Evolutionary conservation across 2,329 filamentous ascomycete species (phyloP).

Genomic region (Apiospora pterosperma): DNA sequence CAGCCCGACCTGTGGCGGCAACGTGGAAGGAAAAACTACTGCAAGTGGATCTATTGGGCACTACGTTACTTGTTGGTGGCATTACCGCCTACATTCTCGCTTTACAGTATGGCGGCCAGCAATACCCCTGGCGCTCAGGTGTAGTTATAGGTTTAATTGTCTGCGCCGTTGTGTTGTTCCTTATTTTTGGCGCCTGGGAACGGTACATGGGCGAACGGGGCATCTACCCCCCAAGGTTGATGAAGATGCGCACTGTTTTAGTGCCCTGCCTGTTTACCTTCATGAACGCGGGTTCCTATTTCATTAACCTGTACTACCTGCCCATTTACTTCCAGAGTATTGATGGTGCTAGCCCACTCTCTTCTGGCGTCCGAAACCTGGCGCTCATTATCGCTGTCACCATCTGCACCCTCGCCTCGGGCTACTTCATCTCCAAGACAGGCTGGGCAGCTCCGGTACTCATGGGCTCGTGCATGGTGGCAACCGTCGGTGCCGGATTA

Average conservation of each 20-base stretch:
- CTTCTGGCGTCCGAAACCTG: slow-evolving; percentile 51
- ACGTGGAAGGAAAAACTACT: slow-evolving; percentile 3
- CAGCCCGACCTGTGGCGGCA: neutral
- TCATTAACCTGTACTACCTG: slow-evolving; percentile 52
- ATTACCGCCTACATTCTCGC: slow-evolving; percentile 27
- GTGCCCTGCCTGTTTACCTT: slow-evolving; percentile 36
- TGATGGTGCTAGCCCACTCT: slow-evolving; percentile 44
- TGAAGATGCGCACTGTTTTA: slow-evolving; percentile 40
- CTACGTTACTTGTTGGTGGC: slow-evolving; percentile 9
- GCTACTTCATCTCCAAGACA: slow-evolving; percentile 26
- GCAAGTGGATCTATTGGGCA: slow-evolving; percentile 13
- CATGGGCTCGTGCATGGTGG: slow-evolving; percentile 31
- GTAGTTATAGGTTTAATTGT: slow-evolving; percentile 49
- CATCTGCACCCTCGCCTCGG: slow-evolving; percentile 39
- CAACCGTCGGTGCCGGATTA: slow-evolving; percentile 45
- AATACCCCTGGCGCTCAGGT: slow-evolving; percentile 39
- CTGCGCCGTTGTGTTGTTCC: slow-evolving; percentile 42
- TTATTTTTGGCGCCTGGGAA: slow-evolving; percentile 44
- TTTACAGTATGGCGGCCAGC: slow-evolving; percentile 30
- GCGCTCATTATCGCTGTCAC: slow-evolving; percentile 46
- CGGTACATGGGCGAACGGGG: slow-evolving; percentile 43
- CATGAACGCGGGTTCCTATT: slow-evolving; percentile 49
- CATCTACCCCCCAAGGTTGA: slow-evolving; percentile 45
- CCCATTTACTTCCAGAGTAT: slow-evolving; percentile 51
- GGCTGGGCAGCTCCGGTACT: slow-evolving; percentile 40